These are phyloP conservation scores for Colletotrichum sp. DNA, from an alignment of 2,329 filamentous ascomycete species.

Conservation along the genomic window DNA sequence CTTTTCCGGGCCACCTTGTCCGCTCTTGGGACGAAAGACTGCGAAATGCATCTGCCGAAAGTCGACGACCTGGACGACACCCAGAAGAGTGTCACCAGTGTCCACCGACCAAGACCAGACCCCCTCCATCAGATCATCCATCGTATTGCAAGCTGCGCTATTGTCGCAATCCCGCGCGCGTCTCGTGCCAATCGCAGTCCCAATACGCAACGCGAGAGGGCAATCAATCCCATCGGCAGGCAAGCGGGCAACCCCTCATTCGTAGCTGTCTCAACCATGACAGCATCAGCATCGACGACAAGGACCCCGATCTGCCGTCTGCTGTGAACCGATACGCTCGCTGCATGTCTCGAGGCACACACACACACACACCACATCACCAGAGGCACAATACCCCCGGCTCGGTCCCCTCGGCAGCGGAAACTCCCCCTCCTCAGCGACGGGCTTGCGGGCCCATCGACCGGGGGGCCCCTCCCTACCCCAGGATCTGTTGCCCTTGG, in stretches of 20 bases:
- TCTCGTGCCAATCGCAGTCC: background rate
- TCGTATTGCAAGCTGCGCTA: background rate
- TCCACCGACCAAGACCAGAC: background rate
- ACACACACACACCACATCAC: background rate
- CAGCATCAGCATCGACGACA: background rate
- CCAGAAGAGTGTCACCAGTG: background rate
- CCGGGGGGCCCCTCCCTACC: conserved; percentile 3
- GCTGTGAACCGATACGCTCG: background rate
- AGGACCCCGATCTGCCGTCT: background rate
- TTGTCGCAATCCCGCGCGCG: background rate
- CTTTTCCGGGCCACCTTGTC: background rate
- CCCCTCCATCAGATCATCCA: conserved; percentile 2
- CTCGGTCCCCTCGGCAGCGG: conserved; percentile 11
- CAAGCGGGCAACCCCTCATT: background rate
- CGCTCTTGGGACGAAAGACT: background rate
- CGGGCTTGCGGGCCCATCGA: background rate
- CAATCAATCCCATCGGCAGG: background rate
- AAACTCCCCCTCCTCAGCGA: background rate
- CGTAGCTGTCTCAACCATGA: background rate
- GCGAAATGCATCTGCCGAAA: conserved; percentile 20
- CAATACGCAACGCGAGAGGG: background rate
- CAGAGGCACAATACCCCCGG: background rate
- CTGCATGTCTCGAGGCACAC: background rate
- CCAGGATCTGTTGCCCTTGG: conserved; percentile 3
- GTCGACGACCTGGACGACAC: background rate